Evolutionary conservation across 495 filamentous ascomycete genomes (phyloP), one percentile per base, ranked within the genome.

Genomic region (Penicillium psychrofluorescens): DNA sequence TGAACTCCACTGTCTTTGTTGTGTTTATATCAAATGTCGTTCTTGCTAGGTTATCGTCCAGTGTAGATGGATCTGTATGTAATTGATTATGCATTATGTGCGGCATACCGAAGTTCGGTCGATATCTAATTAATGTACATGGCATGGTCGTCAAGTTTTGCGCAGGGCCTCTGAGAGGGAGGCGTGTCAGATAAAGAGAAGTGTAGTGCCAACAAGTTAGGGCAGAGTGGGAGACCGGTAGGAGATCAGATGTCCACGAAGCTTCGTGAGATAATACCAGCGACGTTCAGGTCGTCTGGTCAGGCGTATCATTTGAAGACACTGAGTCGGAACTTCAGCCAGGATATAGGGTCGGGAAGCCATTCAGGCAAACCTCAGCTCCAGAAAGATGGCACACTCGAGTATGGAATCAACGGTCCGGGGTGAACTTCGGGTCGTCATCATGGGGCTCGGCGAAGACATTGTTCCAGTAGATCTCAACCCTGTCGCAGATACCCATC

Each of bases 381-480:
- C 22, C 22, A 11, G 27, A 12, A 32, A 35, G 28, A n/a, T 15
- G 13, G 12, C 13, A 31, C 12, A 35, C 9, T 33, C 6, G 29
- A 30, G 30, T 7, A 13, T 31, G 15, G 11, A 16, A 46, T 59
- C 43, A 63, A 35, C 45, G 51, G 16, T 55, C 49, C 7, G 58
- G 53, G 9, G 44, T 45, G 34, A 70, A 72, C 39, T 63, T 55
- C 0, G 60, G 61, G 29, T 66, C 65, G 38, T 61, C 58, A 3
- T 63, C 61, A 41, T 64, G 63, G 32, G 62, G 58, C 40, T 62
- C 57, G 29, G 61, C 61, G 48, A 72, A 71, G n/a, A 72, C 56
- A 47, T 63, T 59, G 6, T 53, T 43, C 67, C 67, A 72, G 38
- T 69, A 69, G 27, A 54, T 53, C 31, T 67, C 56, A n/a, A 68